A percentile compares a stretch with the other conserved stretches of the same genome.
Evolutionary conservation across 345 rosid species (phyloP).

Genomic region (Linum trigynum): DNA sequence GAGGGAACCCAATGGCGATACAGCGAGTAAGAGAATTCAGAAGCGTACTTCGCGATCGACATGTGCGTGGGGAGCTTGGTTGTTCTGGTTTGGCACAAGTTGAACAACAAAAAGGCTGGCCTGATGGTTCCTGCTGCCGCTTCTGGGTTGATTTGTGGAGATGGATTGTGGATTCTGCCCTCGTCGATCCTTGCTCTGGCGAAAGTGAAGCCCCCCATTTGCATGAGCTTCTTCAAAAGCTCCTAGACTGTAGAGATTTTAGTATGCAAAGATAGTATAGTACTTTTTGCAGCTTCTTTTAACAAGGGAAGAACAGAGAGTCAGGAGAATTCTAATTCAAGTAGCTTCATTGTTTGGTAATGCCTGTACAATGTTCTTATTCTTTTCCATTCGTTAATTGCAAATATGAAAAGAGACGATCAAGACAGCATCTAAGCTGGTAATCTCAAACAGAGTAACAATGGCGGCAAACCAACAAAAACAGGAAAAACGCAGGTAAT

Average conservation of each 20-base stretch:
- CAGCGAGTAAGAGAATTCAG: too few species aligned
- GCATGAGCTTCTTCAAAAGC: constrained; percentile 51
- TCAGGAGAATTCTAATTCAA: too few species aligned
- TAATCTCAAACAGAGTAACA: too few species aligned
- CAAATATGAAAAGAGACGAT: too few species aligned
- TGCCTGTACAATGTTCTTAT: too few species aligned
- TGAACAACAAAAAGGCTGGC: constrained; percentile 32
- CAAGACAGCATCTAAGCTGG: too few species aligned
- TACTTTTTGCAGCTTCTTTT: too few species aligned
- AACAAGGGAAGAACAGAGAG: too few species aligned
- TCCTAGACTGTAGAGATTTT: constrained; percentile 13
- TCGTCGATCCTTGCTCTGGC: constrained; percentile 65
- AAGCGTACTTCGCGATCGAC: constrained; percentile 28
- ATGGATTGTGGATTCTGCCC: constrained; percentile 89
- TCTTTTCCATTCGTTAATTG: too few species aligned
- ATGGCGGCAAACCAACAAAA: background rate
- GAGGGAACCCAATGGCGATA: constrained; percentile 96
- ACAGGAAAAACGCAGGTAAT: constrained; percentile 21
- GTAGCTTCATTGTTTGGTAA: too few species aligned
- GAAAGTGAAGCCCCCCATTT: constrained; percentile 72
- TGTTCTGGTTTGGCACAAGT: constrained; percentile 23
- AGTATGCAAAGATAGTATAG: too few species aligned
- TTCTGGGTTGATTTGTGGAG: constrained; percentile 89
- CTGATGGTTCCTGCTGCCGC: constrained; percentile 81
- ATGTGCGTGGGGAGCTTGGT: constrained; percentile 18